These are phyloP conservation scores for Monilinia aucupariae DNA, from an alignment of 2,329 filamentous ascomycete species.

Conservation along the genomic window DNA sequence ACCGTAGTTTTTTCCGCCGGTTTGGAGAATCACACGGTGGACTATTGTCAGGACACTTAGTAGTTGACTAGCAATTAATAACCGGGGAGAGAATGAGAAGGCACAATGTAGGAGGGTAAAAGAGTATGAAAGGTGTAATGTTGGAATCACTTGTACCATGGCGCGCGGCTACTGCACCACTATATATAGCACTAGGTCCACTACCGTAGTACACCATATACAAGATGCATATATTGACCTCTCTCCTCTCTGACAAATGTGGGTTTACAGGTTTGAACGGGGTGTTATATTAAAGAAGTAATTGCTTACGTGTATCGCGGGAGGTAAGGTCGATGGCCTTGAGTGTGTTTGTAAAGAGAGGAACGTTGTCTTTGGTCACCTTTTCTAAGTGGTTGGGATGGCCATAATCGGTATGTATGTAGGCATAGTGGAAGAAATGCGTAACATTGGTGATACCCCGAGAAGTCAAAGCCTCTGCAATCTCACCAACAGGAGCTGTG, in stretches of 20 bases:
- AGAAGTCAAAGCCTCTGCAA: not conserved
- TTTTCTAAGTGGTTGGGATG: not conserved
- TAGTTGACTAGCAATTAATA: no score
- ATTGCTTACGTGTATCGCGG: not conserved
- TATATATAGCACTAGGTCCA: no score
- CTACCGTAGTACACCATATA: no score
- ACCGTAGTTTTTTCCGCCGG: conserved; percentile 9
- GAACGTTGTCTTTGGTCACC: not conserved
- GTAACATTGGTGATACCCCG: not conserved
- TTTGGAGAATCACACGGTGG: conserved; percentile 7
- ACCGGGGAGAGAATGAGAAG: not conserved
- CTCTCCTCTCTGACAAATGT: no score
- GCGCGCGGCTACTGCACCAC: no score
- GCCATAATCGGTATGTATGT: conserved; percentile 5
- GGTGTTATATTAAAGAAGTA: not conserved
- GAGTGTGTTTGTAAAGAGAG: conserved; percentile 2
- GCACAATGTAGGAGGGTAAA: not conserved
- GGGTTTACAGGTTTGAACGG: not conserved
- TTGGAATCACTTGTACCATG: no score
- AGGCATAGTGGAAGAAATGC: conserved; percentile 13
- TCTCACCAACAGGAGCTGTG: not conserved
- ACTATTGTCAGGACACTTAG: not conserved
- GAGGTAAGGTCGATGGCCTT: not conserved
- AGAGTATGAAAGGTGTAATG: not conserved
- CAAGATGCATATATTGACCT: no score